Evolutionary conservation across 352 stramenopile genomes (phyloP).

Genomic region (Phytopythium aichiense): DNA sequence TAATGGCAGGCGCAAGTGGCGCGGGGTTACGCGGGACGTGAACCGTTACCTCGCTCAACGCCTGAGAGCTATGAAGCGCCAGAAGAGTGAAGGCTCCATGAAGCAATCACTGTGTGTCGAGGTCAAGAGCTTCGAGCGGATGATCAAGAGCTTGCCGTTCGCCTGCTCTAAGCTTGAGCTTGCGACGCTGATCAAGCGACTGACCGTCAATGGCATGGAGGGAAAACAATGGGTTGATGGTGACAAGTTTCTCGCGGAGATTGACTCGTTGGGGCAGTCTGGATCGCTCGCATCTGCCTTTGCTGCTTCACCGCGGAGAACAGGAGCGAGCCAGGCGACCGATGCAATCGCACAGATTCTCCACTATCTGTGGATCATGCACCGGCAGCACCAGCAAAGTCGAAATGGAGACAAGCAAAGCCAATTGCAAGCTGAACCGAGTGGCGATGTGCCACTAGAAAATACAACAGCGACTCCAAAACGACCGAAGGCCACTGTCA

Average conservation of each 20-base stretch:
- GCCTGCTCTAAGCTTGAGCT: conserved; percentile 36
- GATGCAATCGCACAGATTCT: conserved; percentile 31
- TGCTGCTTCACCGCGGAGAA: background rate
- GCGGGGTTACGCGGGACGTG: conserved; percentile 41
- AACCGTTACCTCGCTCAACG: conserved; percentile 35
- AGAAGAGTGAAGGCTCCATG: background rate
- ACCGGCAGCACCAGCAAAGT: conserved; percentile 17
- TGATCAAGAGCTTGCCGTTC: conserved; percentile 36
- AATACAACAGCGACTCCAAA: background rate
- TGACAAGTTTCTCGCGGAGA: conserved; percentile 27
- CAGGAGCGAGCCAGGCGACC: conserved; percentile 11
- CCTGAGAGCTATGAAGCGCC: conserved; percentile 20
- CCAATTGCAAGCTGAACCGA: background rate
- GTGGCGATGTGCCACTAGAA: background rate
- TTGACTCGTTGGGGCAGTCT: conserved; percentile 30
- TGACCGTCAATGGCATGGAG: conserved; percentile 6
- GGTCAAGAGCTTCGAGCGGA: conserved; percentile 28
- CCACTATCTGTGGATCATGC: conserved; percentile 44
- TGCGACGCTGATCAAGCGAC: conserved; percentile 18
- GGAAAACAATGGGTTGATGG: conserved; percentile 18
- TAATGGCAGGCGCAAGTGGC: conserved; percentile 24
- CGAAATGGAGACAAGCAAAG: conserved; percentile 6
- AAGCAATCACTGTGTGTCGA: conserved; percentile 16
- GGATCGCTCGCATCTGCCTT: conserved; percentile 20
- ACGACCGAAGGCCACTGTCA: background rate